Base-by-base conservation (phyloP, 1,284 basidiomycete genomes). In the Cystobasidium slooffiae region DNA sequence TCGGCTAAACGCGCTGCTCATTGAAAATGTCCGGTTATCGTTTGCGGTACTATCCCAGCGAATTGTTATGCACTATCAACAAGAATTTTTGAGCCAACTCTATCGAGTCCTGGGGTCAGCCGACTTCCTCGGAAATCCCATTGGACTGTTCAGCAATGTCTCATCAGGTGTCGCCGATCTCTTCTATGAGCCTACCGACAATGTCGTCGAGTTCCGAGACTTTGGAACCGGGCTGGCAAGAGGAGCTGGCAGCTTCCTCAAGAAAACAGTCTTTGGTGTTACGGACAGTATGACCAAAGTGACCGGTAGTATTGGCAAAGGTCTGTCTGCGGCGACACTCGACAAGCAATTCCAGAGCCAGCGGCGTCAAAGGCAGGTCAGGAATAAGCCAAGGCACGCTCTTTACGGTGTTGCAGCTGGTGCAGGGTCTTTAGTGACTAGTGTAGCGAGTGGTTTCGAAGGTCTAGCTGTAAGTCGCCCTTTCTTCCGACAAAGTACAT, bases 91-190 rank as follows among this genome's bases (percentile, higher is more conserved):
- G 41, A 90, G 93, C 41, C 97, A 99, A 82, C 86, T 99, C 10
- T 98, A 99, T 83, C 90, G 97, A 41, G 93, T 99, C 39, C 86
- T 99, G 8, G 97, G 97, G 39, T 96, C 94, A 3, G 95, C 96
- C 0, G 96, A 99, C 83, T 97, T 99, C 84, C 80, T 88, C 49
- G 86, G 83, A 37, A 84, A 84, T 88, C 96, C 96, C 6, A 94
- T 98, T 41, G 96, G 96, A 14, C 86, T 99, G 66, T 99, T 99
- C 86, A 97, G 93, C 76, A 99, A 98, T 80, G 95, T 99, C 81
- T 96, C 93, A 81, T 97, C 94, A 31, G 97, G 97, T n/a, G 93
- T 99, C 8, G 91, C 92, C 61, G 97, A 99, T 82, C 95, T 99
- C 78, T 99, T 99, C 86, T 98, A 99, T 80, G 97, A 98, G 83